Percentiles rank a stretch among this genome's conserved stretches.
Conservation (phyloP, 1,284 basidiomycete genomes). For the Ceratobasidium sp. region DNA sequence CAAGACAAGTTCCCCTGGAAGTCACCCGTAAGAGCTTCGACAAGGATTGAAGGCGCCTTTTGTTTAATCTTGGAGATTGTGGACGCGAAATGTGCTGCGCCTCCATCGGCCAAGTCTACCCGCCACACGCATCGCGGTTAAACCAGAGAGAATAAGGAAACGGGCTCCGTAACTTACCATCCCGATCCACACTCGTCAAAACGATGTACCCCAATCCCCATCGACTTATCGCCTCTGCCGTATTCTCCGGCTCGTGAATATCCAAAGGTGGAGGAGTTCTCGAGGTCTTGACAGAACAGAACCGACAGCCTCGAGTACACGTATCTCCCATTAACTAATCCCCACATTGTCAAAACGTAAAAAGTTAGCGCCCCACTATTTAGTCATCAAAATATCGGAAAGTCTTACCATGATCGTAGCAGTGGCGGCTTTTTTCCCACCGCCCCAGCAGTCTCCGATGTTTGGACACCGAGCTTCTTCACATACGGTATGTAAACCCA, state of each 20-base stretch:
- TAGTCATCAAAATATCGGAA: slow-evolving; percentile 19
- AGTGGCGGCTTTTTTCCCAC: slow-evolving; percentile 87
- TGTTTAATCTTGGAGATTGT: slow-evolving; percentile 96
- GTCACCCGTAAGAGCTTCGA: slow-evolving; percentile 97
- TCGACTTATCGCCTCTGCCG: slow-evolving; percentile 96
- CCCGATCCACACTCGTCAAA: slow-evolving; percentile 94
- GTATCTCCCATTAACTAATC: slow-evolving; percentile 98
- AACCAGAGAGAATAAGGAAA: not conserved
- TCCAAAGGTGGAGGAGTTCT: slow-evolving; percentile 89
- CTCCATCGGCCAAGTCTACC: slow-evolving; percentile 90
- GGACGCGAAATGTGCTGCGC: slow-evolving; percentile 92
- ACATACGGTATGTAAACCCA: slow-evolving; percentile 95
- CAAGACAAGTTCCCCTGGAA: slow-evolving; percentile 83
- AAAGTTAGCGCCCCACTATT: not conserved
- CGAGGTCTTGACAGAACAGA: slow-evolving; percentile 98
- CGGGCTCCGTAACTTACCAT: slow-evolving; percentile 68
- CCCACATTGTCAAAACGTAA: no score
- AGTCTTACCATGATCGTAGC: slow-evolving; percentile 95
- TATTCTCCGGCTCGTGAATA: slow-evolving; percentile 97
- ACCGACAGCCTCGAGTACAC: slow-evolving; percentile 96
- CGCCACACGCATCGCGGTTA: slow-evolving; percentile 32
- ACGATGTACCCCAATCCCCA: slow-evolving; percentile 99
- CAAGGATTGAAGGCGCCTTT: slow-evolving; percentile 95
- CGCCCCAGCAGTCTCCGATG: slow-evolving; percentile 99
- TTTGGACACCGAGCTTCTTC: slow-evolving; percentile 99